Conservation (phyloP, 345 rosid genomes). For the Hypericum perforatum region DNA sequence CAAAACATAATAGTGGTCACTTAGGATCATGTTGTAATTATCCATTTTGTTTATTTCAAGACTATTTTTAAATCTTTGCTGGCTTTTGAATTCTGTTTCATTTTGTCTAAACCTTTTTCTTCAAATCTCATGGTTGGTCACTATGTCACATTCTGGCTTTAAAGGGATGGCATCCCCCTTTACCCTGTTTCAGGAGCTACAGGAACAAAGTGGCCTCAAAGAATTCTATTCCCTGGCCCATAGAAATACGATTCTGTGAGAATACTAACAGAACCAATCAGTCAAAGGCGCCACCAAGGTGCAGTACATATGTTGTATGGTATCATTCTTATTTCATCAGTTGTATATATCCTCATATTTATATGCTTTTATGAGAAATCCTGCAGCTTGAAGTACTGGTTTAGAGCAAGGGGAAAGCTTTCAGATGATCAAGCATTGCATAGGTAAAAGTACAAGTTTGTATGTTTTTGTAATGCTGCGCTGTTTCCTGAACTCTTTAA, state of each 20-base stretch:
- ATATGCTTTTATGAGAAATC: conserved; percentile 5
- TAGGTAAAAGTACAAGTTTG: conserved; percentile 30
- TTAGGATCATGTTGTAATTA: too few relatives aligned
- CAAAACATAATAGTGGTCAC: too few relatives aligned
- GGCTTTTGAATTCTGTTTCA: too few relatives aligned
- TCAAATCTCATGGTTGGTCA: too few relatives aligned
- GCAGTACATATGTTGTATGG: conserved; percentile 9
- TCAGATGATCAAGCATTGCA: conserved; percentile 95
- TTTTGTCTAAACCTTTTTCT: too few relatives aligned
- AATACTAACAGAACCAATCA: conserved; percentile 60
- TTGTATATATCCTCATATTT: not conserved
- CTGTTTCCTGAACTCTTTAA: too few relatives aligned
- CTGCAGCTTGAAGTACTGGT: conserved; percentile 77
- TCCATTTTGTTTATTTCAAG: too few relatives aligned
- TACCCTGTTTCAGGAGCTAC: conserved; percentile 56
- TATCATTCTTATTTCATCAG: conserved; percentile 6
- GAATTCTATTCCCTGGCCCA: conserved; percentile 79
- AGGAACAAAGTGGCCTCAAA: conserved; percentile 68
- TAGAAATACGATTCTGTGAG: conserved; percentile 88
- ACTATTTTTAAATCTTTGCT: too few relatives aligned
- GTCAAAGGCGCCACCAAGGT: conserved; percentile 87
- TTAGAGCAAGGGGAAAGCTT: conserved; percentile 88
- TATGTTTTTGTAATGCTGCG: not conserved
- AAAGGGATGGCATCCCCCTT: too few relatives aligned
- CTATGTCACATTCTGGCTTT: too few relatives aligned